Base-by-base conservation (phyloP, 768 basidiomycete species). In the Sarcomyxa edulis region DNA sequence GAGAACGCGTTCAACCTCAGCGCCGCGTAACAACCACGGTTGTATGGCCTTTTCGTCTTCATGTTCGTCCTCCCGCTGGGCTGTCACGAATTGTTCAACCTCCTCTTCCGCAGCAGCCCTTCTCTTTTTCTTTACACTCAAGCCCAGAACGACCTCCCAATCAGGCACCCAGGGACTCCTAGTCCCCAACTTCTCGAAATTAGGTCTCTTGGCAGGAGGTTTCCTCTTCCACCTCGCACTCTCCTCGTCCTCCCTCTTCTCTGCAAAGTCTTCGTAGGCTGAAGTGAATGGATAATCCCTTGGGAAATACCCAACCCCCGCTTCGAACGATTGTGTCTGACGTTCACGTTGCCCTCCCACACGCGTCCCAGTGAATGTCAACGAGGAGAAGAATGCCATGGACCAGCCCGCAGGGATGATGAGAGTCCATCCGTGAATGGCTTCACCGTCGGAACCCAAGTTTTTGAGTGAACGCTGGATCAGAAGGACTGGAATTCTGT, bases 351-450 rank as follows among this genome's bases (percentile, higher is more conserved):
- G 84, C 2, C 94, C 95, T 5, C 74, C 87, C 12, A 95, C 72
- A 6, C 91, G 82, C 2, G 87, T 88, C 15, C 86, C 84, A 0
- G 93, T 92, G 56, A 78, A 81, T 3, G 72, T 71, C 35, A 99
- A 72, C 3, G 93, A 94, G 27, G 71, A 71, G 45, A 88, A 78
- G 62, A 98, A 91, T 1, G 93, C 71, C 83, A 92, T 95, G 0
- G 76, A 74, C 92, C 93, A 98, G 9, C 90, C 92, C 1, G 78
- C 68, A 3, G 95, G 95, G 22, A 95, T 56, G 32, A 96, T 67
- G 7, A 99, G 63, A 6, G 82, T 91, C 84, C 89, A 96, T 26
- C 94, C 93, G 49, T 92, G 81, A 21, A 91, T 63, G 1, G 71
- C 64, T 46, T 68, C 64, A 7, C 51, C 56, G 29, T 60, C 56